Conservation (phyloP, 192 early-diverging fungal genomes). For the Mycoemilia scoparia region DNA sequence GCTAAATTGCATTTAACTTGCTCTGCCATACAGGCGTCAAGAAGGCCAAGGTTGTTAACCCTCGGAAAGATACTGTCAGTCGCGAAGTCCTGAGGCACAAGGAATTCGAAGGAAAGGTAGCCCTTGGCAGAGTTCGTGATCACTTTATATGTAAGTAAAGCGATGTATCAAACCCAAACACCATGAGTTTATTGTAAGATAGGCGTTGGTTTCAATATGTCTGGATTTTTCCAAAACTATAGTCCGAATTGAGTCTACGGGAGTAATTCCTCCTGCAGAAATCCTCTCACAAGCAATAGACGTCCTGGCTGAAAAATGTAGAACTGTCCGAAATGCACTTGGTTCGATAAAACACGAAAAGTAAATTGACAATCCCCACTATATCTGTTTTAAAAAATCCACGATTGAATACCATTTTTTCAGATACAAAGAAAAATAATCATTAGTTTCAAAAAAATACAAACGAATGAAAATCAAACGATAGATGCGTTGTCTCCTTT, state of each 20-base stretch:
- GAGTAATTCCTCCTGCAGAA: slow-evolving; percentile 55
- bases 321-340: slow-evolving; percentile 43
- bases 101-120: slow-evolving; percentile 81
- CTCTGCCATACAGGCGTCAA: too few relatives aligned
- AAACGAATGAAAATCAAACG: too few relatives aligned
- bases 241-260: slow-evolving; percentile 78
- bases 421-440: too few relatives aligned
- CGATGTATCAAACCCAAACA: too few relatives aligned
- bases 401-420: too few relatives aligned
- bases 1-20: not conserved
- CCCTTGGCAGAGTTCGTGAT: slow-evolving; percentile 75
- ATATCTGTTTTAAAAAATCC: too few relatives aligned
- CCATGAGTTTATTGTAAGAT: not conserved
- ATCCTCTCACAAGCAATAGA: slow-evolving; percentile 62
- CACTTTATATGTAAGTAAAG: slow-evolving; percentile 98
- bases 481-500: too few relatives aligned
- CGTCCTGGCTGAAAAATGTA: slow-evolving; percentile 65
- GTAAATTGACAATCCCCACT: too few relatives aligned
- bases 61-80: slow-evolving; percentile 88
- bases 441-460: too few relatives aligned
- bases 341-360: too few relatives aligned
- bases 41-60: slow-evolving; percentile 66
- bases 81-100: slow-evolving; percentile 82
- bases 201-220: not conserved
- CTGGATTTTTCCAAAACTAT: slow-evolving; percentile 1